A percentile compares a stretch with the other conserved stretches of the same genome.
phyloP scores from a whole-genome alignment of 176 grass and related monocot species.

The Lolium perenne region DNA sequence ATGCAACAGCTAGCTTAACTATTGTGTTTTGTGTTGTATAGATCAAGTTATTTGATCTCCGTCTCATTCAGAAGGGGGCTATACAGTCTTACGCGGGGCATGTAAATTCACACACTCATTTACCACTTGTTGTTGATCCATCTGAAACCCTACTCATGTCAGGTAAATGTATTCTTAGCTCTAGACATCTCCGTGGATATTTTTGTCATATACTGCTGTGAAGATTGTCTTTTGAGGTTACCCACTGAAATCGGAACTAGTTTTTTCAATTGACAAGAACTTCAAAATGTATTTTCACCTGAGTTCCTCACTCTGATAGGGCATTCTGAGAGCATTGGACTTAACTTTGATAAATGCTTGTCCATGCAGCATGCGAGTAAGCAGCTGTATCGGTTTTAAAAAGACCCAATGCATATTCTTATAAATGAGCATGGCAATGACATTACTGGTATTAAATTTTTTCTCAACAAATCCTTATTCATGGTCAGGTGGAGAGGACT shows the following conservation, averaged over 20 bases:
- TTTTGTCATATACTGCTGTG: slow-evolving; percentile 21
- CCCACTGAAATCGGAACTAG: neutral
- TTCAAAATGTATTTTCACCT: neutral
- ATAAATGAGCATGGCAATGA: slow-evolving; percentile 3
- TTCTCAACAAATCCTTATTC: slow-evolving; percentile 22
- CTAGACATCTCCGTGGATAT: neutral
- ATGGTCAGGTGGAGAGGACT: slow-evolving; percentile 79
- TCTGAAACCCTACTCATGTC: slow-evolving; percentile 90
- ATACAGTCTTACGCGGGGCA: slow-evolving; percentile 86
- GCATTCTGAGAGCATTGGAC: neutral
- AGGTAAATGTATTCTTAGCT: slow-evolving; percentile 58
- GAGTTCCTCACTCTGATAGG: neutral
- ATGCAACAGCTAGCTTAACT: neutral
- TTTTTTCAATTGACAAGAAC: neutral
- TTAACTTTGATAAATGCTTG: slow-evolving; percentile 17
- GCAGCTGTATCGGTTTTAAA: neutral
- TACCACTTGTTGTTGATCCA: slow-evolving; percentile 79
- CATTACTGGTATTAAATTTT: slow-evolving; percentile 20
- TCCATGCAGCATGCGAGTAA: neutral
- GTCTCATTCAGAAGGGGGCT: slow-evolving; percentile 67
- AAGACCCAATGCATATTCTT: neutral
- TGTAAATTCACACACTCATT: slow-evolving; percentile 73
- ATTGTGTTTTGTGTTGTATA: slow-evolving; percentile 45
- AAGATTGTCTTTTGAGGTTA: slow-evolving; percentile 4
- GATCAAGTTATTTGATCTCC: slow-evolving; percentile 94